Evolutionary conservation across 1,284 basidiomycete genomes (phyloP).

Genomic region (Phlebopus sp.): DNA sequence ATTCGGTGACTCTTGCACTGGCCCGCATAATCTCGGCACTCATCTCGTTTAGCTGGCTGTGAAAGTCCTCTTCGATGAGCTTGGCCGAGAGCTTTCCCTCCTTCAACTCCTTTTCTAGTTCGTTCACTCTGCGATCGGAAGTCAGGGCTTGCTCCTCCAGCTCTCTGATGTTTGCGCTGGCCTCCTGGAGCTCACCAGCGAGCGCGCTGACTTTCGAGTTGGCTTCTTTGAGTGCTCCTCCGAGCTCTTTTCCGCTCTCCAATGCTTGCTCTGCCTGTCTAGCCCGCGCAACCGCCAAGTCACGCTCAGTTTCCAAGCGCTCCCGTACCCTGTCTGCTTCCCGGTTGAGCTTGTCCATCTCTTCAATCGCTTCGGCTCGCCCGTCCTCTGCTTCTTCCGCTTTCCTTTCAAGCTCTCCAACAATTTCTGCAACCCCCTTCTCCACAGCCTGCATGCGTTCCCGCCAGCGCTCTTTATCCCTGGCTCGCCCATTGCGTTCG

Average conservation of each 20-base stretch:
- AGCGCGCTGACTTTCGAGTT: constrained; percentile 56
- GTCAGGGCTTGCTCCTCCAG: constrained; percentile 53
- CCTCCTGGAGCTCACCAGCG: constrained; percentile 53
- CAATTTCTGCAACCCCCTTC: constrained; percentile 60
- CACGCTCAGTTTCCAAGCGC: constrained; percentile 48
- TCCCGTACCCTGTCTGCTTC: constrained; percentile 46
- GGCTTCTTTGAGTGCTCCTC: constrained; percentile 59
- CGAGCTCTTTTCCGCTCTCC: constrained; percentile 60
- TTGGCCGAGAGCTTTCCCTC: constrained; percentile 46
- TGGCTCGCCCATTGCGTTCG: constrained; percentile 53
- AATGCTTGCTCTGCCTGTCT: constrained; percentile 59
- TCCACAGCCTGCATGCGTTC: constrained; percentile 68
- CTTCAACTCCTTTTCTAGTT: constrained; percentile 51
- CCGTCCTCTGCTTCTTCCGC: constrained; percentile 49
- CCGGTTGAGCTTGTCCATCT: constrained; percentile 38
- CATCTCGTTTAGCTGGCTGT: constrained; percentile 29
- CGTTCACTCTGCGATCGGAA: constrained; percentile 47
- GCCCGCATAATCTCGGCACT: constrained; percentile 28
- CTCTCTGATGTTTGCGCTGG: constrained; percentile 53
- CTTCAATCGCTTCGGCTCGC: constrained; percentile 39
- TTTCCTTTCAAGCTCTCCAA: constrained; percentile 59
- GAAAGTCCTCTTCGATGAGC: constrained; percentile 31
- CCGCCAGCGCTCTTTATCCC: constrained; percentile 66
- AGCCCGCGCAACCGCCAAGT: constrained; percentile 54
- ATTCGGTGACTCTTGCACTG: constrained; percentile 29